Base-by-base conservation (phyloP, 371 early-diverging fungal genomes). In the Parasitella parasitica region DNA sequence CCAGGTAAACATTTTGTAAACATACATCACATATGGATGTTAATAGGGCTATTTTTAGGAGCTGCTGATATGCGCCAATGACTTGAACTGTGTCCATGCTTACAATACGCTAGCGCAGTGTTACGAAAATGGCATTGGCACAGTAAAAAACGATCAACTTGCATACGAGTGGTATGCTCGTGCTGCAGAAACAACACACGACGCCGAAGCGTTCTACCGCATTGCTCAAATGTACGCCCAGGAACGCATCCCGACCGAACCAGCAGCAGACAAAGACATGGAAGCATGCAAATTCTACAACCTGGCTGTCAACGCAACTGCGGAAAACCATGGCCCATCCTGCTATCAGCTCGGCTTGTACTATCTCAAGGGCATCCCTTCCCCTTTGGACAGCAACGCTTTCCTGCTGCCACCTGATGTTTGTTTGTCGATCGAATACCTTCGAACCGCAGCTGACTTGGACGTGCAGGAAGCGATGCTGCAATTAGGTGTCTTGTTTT, bases 51-150 rank as follows among this genome's bases (percentile, higher is more conserved):
- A 54, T 48, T 46, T 28, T 48, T 65, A 80, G 80, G 76, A 75
- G 55, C 64, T 80, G 1, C 39, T 73, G 39, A 71, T 67, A 7
- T 77, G 77, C 57, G 80, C 80, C 8, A 63, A 72, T 59, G 66
- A 69, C 16, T 60, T 77, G 3, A 59, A 68, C 30, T 77, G 76
- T 18, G 54, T 67, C 2, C 69, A 71, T 59, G 72, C 72, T 43
- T 77, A 73, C 39, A 75, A 80, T 52, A 69, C 73, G 0, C 35
- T 81, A 24, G 81, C 73, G 0, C 78, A 76, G 43, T 81, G 81
- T 38, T 70, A 81, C 57, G 78, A 78, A 61, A 70, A 71, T 35
- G 81, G 78, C 5, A 59, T 78, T 32, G 81, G 81, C 3, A 71
- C 70, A 4, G 18, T 59, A 7, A 76, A 81, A 61, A 64, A 88